Conservation (phyloP, 176 grass and related monocot species). For the Phoenix roebelenii region DNA sequence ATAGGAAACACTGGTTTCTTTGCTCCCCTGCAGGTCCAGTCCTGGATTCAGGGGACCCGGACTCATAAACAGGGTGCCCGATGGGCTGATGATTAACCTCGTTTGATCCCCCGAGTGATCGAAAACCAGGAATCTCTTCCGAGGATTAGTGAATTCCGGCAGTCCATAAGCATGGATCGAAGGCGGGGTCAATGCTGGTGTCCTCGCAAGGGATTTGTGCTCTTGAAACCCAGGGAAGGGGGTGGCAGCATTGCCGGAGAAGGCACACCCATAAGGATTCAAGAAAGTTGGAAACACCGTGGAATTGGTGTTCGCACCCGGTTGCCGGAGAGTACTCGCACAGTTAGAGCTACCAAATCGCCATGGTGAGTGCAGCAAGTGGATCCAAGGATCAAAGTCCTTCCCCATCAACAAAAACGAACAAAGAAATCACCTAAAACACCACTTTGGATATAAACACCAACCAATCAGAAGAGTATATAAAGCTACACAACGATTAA, state of each 20-base stretch:
- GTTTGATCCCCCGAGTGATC: conserved; percentile 26
- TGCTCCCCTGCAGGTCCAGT: conserved; percentile 49
- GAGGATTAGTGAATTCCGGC: not conserved
- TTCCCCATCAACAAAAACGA: conserved; percentile 41
- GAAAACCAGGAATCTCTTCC: conserved; percentile 31
- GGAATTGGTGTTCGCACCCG: conserved; percentile 28
- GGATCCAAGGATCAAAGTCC: conserved; percentile 40
- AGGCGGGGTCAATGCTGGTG: conserved; percentile 18
- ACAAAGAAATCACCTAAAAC: conserved; percentile 17
- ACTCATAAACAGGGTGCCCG: not conserved
- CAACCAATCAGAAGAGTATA: conserved; percentile 1
- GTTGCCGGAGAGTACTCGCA: conserved; percentile 26
- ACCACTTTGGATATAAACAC: not conserved
- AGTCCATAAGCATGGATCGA: conserved; percentile 16
- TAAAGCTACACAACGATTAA: not conserved
- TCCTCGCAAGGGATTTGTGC: conserved; percentile 9
- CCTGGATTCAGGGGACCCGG: conserved; percentile 24
- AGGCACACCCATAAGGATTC: conserved; percentile 18
- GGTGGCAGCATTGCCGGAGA: conserved; percentile 21
- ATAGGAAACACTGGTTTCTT: conserved; percentile 52
- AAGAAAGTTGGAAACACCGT: conserved; percentile 30
- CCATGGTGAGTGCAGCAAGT: conserved; percentile 43
- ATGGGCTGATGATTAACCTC: not conserved
- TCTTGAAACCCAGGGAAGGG: conserved; percentile 12
- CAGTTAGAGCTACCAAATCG: conserved; percentile 22